Evolutionary conservation across 2,329 filamentous ascomycete species (phyloP).

Genomic region (Uncinocarpus reesii): DNA sequence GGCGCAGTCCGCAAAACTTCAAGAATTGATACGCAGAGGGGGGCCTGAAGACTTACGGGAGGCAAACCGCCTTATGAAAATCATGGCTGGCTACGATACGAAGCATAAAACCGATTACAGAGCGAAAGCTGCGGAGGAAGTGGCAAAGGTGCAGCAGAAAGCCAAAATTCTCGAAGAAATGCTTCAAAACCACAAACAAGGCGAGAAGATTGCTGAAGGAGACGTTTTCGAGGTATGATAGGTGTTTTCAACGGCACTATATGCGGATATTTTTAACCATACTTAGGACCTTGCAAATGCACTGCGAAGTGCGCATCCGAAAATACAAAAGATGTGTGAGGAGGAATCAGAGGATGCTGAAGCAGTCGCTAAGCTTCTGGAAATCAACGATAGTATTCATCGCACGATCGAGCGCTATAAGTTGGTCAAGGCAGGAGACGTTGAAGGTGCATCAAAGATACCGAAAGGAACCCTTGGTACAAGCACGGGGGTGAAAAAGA

Average conservation of each 20-base stretch:
- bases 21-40: conserved; percentile 87
- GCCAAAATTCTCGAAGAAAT: conserved; percentile 86
- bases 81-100: conserved; percentile 97
- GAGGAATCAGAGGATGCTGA: conserved; percentile 96
- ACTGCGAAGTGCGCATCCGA: conserved; percentile 86
- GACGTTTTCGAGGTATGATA: conserved; percentile 55
- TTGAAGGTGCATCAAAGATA: conserved; percentile 72
- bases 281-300: conserved; percentile 71
- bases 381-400: conserved; percentile 98
- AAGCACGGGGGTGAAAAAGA: conserved; percentile 54
- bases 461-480: conserved; percentile 68
- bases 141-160: conserved; percentile 90
- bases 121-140: conserved; percentile 92
- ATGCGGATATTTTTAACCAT: too few species aligned
- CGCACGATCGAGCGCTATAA: conserved; percentile 92
- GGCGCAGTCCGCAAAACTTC: conserved; percentile 93
- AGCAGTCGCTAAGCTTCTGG: conserved; percentile 85
- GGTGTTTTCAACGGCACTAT: conserved; percentile 13
- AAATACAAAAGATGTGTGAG: conserved; percentile 99
- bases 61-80: conserved; percentile 95
- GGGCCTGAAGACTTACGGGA: conserved; percentile 90
- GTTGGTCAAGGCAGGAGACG: conserved; percentile 87
- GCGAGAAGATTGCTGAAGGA: conserved; percentile 63
- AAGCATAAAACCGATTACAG: conserved; percentile 94
- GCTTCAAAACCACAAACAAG: conserved; percentile 69